Conservation (phyloP, 805 yeast genomes). For the Huiozyma naganishii region DNA sequence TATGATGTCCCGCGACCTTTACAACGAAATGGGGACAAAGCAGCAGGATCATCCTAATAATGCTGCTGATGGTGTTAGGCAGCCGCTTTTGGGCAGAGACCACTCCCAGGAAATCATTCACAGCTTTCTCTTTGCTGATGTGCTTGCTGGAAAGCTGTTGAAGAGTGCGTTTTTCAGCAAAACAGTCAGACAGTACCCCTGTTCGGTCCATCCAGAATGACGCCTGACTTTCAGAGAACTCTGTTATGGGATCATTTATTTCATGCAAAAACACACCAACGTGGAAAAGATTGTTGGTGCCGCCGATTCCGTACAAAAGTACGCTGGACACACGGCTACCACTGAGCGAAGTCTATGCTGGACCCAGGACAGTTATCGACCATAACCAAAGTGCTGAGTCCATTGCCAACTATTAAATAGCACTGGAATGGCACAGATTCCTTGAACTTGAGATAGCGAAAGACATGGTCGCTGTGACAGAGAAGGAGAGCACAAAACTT, state of each 20-base stretch:
- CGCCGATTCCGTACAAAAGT: not conserved
- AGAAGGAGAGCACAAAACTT: no score
- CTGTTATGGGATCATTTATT: not conserved
- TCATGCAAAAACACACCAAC: not conserved
- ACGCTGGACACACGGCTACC: not conserved
- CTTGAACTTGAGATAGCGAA: no score
- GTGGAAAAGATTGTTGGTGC: not conserved
- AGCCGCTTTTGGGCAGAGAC: not conserved
- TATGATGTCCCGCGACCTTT: no score
- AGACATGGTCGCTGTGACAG: no score
- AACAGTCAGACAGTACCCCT: not conserved
- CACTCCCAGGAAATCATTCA: not conserved
- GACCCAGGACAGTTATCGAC: no score
- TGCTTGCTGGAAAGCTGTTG: not conserved
- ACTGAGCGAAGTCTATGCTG: not conserved
- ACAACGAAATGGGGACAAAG: no score
- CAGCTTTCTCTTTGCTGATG: not conserved
- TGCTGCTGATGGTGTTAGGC: no score
- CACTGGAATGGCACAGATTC: no score
- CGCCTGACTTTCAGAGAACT: not conserved
- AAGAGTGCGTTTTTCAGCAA: not conserved
- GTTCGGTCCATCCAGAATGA: not conserved
- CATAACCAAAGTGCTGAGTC: no score
- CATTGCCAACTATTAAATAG: no score
- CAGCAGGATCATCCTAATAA: no score